Base-by-base conservation (phyloP, 2,329 filamentous ascomycete species). In the Monosporascus cannonballus region DNA sequence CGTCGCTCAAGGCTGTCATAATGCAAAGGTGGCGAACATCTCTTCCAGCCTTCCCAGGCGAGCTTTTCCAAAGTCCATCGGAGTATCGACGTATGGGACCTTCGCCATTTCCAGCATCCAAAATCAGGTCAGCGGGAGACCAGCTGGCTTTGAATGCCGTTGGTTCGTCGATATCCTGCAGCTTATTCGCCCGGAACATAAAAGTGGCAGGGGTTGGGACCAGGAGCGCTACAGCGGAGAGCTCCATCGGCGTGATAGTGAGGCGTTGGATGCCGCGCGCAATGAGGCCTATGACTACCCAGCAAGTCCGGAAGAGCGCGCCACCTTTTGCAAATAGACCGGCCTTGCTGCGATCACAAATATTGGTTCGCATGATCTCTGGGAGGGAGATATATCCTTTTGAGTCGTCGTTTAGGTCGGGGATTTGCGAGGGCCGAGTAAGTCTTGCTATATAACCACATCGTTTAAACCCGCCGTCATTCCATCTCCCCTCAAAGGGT, bases 391-490 rank as follows among this genome's bases (percentile, higher is more conserved):
- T 27, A 2, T 27, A 27, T 27, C 25, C 25, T 3, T 27, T 27
- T 27, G 25, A 27, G 25, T 8, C 81, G 61, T 86, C 73, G 49
- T 76, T 74, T 18, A 87, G 70, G 36, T 71, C 71, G 3, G 83
- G 81, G 1, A 86, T 75, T 8, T 67, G 49, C 74, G 66, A 0
- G 82, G 83, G 30, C 73, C 73, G 11, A 88, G 75, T 2, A 87
- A 69, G 4, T 79, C 73, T 6, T 79, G 73, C 7, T 87, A 71
- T 2, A 85, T 68, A 15, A 86, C 77, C 2, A 83, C 83, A 59
- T 88, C 84, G 62, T 83, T 86, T 64, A 88, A 79, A 0, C 83
- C 85, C 2, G 87, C 84, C 0, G 84, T 87, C 84, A 88, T 88
- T 53, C 84, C 85, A 54, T 84, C 84, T 34, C 84, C 85, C 0